Base-by-base conservation (phyloP, 192 early-diverging fungal species). In the Haplosporangium gracile region DNA sequence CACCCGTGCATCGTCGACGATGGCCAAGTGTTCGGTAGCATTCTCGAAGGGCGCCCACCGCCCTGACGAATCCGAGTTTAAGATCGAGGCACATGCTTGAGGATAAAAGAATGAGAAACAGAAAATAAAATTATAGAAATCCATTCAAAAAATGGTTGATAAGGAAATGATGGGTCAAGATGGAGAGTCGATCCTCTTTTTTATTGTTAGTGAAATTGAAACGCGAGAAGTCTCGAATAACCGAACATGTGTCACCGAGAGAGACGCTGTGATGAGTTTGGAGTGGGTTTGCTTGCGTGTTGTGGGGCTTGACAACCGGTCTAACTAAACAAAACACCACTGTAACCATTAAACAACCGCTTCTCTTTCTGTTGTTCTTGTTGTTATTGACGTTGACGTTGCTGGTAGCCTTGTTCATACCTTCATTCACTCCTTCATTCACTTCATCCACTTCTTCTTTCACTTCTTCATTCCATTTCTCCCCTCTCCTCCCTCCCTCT, bases 21-120 rank as follows among this genome's bases (percentile, higher is more conserved):
- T 99, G 98, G 98, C 98, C 57, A 96, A 98, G 84, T 97, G 97
- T 80, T 97, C 98, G 32, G 89, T 90, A 24, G 77, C 90, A 18
- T 88, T 88, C 68, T 78, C 75, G 38, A 84, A 88, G 70, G 86
- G 86, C 36, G 69, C 69, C 20, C 81, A 82, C 60, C 72, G 70
- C 65, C 77, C 77, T 63, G 80, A 82, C 1, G 86, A 88, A 38
- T 79, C 80, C 18, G 80, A 88, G 70, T 88, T 86, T 72, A 86
- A 86, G 84, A 77, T 86, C 42, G 78, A 80, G 71, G 84, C 84
- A 20, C 74, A 86, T 13, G 78, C 78, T 68, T 85, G 77, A 85
- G 60, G 39, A 53, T 11, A 26, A n/a, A 51, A 16, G 16, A 51
- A 51, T 20, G 15, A 51, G 55, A 60, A 26, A 26, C 24, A 26